Base-by-base conservation (phyloP, 345 rosid species). In the Camelina sativa region DNA sequence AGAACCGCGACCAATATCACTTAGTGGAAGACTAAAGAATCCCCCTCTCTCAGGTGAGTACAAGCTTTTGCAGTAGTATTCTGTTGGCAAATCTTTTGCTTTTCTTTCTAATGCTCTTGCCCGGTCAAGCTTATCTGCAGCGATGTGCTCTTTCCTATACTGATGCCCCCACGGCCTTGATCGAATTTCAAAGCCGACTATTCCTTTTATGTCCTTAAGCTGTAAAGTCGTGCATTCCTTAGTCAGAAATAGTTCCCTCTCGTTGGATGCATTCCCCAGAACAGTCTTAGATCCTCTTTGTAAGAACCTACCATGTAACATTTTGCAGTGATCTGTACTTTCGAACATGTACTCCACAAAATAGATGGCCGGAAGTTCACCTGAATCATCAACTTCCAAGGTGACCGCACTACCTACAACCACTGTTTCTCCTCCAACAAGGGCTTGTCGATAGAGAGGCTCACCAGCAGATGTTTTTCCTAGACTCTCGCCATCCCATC, bases 1-100 rank as follows among this genome's bases (percentile, higher is more conserved):
- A 76, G 65, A 63, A 58, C 86, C 84, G 17, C 68, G 64, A 20
- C 89, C 91, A 53, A 88, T 68, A 34, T 65, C 70, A 65, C 77
- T 82, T 11, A 15, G 2, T 23, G 86, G 84, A 79, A 90, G 86
- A 72, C 79, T 59, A 56, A 86, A 81, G 81, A 91, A 91, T 11
- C 90, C 94, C 16, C 97, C 97, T 68, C 75, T 82, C 73, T 84
- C 84, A 15, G 89, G 92, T 74, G 76, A 81, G 58, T 88, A 91
- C 51, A 86, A 57, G 79, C 88, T 79, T 70, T 82, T 88, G 76
- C 92, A 91, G 71, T 68, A 87, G 68, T 80, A 88, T 52, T 87
- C 91, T 22, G 52, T 58, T 0, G 80, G 84, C 75, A 87, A 62
- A 43, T 81, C 87, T 75, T 82, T 81, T 2, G 19, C 76, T 79